A percentile compares a stretch with the other conserved stretches of the same genome.
These are phyloP conservation scores for Neurospora intermedia DNA, from an alignment of 495 filamentous ascomycete genomes.

Conservation along the genomic window DNA sequence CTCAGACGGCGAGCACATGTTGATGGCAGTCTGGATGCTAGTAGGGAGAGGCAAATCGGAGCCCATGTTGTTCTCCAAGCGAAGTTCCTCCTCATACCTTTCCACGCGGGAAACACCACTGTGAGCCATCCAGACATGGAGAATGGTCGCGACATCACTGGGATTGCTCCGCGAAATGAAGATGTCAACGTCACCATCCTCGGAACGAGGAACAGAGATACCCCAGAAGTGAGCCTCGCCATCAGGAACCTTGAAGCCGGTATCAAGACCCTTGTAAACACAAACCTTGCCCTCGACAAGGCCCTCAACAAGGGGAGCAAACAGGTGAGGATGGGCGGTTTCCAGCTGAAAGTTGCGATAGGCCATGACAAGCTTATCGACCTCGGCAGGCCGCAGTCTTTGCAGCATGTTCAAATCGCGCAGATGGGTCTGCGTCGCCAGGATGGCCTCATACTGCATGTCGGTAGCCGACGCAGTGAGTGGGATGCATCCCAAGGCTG, in stretches of 20 bases:
- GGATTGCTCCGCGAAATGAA: constrained; percentile 16
- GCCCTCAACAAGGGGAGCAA: constrained; percentile 10
- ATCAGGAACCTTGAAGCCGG: constrained; percentile 19
- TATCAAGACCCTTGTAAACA: constrained; percentile 15
- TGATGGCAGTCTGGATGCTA: constrained; percentile 13
- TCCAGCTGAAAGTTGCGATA: constrained; percentile 6
- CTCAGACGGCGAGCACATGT: constrained; percentile 11
- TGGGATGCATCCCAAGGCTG: constrained; percentile 13
- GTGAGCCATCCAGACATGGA: constrained; percentile 21
- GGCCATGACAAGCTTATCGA: constrained; percentile 12
- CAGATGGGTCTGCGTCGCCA: constrained; percentile 14
- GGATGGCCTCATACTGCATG: constrained; percentile 9
- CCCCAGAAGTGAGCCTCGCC: constrained; percentile 15
- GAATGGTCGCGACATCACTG: constrained; percentile 11
- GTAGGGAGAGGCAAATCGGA: constrained; percentile 2
- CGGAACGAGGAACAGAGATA: neutral
- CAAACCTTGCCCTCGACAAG: constrained; percentile 6
- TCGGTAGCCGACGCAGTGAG: constrained; percentile 4
- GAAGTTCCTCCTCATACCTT: constrained; percentile 16
- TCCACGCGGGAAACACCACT: constrained; percentile 10
- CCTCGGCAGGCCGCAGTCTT: constrained; percentile 6
- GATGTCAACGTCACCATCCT: constrained; percentile 4
- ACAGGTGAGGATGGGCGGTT: constrained; percentile 2
- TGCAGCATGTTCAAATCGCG: constrained; percentile 15
- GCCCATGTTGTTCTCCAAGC: constrained; percentile 3